Evolutionary conservation across 371 early-diverging fungal genomes (phyloP).

Genomic region (Circinella umbellata): DNA sequence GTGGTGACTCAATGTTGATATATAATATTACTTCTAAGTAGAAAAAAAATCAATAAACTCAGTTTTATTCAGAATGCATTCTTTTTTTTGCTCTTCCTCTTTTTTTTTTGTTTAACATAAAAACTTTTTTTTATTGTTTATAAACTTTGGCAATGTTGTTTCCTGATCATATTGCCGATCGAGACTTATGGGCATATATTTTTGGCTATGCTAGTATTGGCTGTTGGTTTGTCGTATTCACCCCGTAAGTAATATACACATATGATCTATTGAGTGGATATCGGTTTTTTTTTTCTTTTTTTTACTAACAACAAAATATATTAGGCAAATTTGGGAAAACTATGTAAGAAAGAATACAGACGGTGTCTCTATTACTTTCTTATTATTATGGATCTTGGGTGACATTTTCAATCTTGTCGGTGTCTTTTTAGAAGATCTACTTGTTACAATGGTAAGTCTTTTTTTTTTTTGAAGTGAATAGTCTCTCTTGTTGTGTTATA

Average conservation of each 20-base stretch:
- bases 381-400: constrained; percentile 82
- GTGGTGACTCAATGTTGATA: background rate
- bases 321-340: constrained; percentile 70
- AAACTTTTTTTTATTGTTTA: background rate
- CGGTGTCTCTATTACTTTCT: constrained; percentile 70
- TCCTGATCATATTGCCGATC: background rate
- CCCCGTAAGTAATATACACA: constrained; percentile 58
- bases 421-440: constrained; percentile 68
- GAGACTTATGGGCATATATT: constrained; percentile 32
- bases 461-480: too few relatives aligned
- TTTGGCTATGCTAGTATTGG: constrained; percentile 60
- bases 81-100: background rate
- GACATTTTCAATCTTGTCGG: constrained; percentile 84
- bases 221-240: constrained; percentile 73
- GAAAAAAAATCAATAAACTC: background rate
- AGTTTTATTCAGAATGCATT: background rate
- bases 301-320: background rate
- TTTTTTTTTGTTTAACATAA: background rate
- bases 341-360: constrained; percentile 64
- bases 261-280: background rate
- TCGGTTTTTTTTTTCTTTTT: background rate
- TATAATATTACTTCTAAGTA: background rate
- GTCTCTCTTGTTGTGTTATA: too few relatives aligned
- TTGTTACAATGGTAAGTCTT: constrained; percentile 66
- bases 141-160: background rate